phyloP scores from a whole-genome alignment of 139 green algal species.

The Coccomyxa sp. region DNA sequence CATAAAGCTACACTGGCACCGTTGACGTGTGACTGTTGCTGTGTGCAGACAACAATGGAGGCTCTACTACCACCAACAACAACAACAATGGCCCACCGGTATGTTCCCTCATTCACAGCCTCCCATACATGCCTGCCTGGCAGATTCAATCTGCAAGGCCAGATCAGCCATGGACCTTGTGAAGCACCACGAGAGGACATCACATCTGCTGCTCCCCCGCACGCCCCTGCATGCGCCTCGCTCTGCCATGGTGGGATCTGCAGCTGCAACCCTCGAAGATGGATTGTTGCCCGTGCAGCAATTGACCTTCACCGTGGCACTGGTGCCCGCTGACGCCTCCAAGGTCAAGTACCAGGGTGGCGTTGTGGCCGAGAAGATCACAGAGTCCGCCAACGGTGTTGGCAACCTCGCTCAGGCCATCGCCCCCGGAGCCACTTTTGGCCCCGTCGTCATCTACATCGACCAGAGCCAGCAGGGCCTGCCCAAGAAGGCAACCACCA shows the following conservation, averaged over 20 bases:
- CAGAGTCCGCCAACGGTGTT: neutral
- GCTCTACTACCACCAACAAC: neutral
- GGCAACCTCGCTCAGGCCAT: neutral
- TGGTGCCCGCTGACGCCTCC: neutral
- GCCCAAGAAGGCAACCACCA: neutral
- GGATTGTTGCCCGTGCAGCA: neutral
- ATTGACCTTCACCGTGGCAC: neutral
- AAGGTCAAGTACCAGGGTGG: neutral
- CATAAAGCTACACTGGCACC: too few relatives aligned
- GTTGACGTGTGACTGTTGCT: too few relatives aligned
- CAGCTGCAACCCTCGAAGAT: too few relatives aligned
- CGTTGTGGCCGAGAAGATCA: neutral
- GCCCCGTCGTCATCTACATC: neutral
- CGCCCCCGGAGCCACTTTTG: neutral
- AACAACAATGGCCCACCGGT: neutral
- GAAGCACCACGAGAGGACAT: too few relatives aligned
- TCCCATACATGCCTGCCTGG: too few relatives aligned
- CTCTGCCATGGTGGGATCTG: too few relatives aligned
- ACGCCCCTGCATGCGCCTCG: too few relatives aligned
- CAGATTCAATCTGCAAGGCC: too few relatives aligned
- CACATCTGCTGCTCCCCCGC: too few relatives aligned
- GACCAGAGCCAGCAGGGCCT: neutral
- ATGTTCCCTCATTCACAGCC: neutral
- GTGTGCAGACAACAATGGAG: neutral
- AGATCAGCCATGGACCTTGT: too few relatives aligned